These are phyloP conservation scores for Starmera dryadoides DNA, from an alignment of 805 yeast species.

Conservation along the genomic window DNA sequence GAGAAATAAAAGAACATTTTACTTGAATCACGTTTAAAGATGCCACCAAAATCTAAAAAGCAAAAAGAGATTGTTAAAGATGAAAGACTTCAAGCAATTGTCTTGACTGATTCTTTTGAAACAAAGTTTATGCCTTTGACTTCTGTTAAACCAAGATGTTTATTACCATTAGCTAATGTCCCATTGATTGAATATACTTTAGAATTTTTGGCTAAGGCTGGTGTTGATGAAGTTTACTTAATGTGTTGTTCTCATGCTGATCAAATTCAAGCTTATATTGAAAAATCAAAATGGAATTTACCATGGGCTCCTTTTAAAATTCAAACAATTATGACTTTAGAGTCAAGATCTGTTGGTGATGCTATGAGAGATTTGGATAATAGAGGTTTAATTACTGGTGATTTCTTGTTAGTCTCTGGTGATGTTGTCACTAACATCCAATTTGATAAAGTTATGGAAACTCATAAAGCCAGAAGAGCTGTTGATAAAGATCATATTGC, in stretches of 20 bases:
- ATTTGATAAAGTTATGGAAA: constrained; percentile 61
- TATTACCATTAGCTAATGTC: constrained; percentile 85
- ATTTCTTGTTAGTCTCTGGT: constrained; percentile 84
- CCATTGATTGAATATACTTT: constrained; percentile 93
- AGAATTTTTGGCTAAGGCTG: constrained; percentile 87
- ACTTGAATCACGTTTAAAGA: constrained; percentile 7
- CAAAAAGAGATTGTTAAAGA: constrained; percentile 56
- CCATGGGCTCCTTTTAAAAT: constrained; percentile 76
- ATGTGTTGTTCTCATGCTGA: constrained; percentile 91
- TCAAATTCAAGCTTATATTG: constrained; percentile 77
- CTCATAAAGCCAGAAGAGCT: constrained; percentile 64
- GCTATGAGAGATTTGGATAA: constrained; percentile 94
- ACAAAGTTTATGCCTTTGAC: constrained; percentile 92
- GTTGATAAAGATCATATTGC: constrained; percentile 86
- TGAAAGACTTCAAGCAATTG: constrained; percentile 86
- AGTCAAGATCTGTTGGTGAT: constrained; percentile 90
- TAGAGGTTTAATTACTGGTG: constrained; percentile 83
- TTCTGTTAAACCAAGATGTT: constrained; percentile 78
- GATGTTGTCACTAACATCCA: constrained; percentile 94
- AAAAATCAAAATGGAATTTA: constrained; percentile 59
- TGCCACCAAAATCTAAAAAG: constrained; percentile 43
- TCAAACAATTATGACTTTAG: constrained; percentile 73
- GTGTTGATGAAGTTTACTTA: constrained; percentile 82
- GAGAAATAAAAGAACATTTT: not conserved
- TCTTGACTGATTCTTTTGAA: constrained; percentile 88